Conservation (phyloP, 2,329 filamentous ascomycete genomes). For the Aspergillus neoniger region DNA sequence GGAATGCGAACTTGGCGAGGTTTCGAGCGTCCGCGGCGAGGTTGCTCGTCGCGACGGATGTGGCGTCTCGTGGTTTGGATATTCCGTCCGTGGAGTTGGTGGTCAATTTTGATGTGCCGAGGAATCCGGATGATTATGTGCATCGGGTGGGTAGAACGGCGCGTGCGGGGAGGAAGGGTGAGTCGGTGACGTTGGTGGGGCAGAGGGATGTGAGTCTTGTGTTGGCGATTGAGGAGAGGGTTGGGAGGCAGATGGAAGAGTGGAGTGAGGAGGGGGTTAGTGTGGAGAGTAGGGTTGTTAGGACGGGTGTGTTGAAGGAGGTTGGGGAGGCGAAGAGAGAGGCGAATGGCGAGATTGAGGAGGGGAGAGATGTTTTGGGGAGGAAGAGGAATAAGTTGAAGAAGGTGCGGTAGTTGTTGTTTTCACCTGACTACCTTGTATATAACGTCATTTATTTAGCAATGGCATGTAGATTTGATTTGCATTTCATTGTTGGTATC, state of each 20-base stretch:
- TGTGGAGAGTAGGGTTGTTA: conserved; percentile 83
- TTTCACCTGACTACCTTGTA: not conserved
- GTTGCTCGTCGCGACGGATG: conserved; percentile 91
- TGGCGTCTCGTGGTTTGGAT: conserved; percentile 90
- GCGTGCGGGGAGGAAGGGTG: conserved; percentile 80
- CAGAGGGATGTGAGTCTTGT: conserved; percentile 90
- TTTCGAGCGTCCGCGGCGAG: conserved; percentile 88
- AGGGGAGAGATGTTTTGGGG: conserved; percentile 87
- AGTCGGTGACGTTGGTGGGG: conserved; percentile 83
- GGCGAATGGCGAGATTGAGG: conserved; percentile 85
- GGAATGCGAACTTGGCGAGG: conserved; percentile 82
- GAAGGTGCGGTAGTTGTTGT: conserved; percentile 37
- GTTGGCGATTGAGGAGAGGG: conserved; percentile 83
- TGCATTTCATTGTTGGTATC: too few species aligned
- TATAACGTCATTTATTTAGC: not conserved
- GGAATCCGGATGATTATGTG: conserved; percentile 97
- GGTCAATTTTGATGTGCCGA: conserved; percentile 91
- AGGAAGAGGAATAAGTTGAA: conserved; percentile 62
- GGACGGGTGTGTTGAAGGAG: conserved; percentile 75
- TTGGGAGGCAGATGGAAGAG: conserved; percentile 74
- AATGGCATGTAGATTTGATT: too few species aligned
- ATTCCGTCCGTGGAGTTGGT: conserved; percentile 90
- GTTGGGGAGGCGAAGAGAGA: conserved; percentile 96
- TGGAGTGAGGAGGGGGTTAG: conserved; percentile 92
- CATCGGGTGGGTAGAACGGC: conserved; percentile 95